A percentile compares a stretch with the other conserved stretches of the same genome.
phyloP scores from a whole-genome alignment of 2,329 filamentous ascomycete genomes.

The Tolypocladium ovalisporum region DNA sequence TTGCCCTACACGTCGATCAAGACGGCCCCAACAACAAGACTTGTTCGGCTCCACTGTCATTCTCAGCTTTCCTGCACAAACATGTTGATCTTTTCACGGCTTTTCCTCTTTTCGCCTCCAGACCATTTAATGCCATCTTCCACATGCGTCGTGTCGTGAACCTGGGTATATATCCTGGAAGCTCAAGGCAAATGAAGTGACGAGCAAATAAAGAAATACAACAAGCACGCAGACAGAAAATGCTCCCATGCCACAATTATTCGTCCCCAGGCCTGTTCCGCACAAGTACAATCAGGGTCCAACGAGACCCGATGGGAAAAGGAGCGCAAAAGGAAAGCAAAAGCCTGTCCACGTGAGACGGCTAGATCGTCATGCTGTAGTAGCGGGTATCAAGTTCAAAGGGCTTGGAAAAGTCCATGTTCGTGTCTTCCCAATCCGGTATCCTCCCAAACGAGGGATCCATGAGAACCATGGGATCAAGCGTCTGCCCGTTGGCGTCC shows the following conservation, averaged over 20 bases:
- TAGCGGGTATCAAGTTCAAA: constrained; percentile 37
- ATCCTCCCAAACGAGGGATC: constrained; percentile 11
- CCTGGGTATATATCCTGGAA: constrained; percentile 18
- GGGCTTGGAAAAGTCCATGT: constrained; percentile 39
- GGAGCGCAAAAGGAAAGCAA: neutral
- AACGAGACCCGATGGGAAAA: neutral
- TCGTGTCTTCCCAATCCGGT: constrained; percentile 38
- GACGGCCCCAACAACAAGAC: neutral
- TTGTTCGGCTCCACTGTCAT: neutral
- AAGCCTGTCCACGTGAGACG: constrained; percentile 4
- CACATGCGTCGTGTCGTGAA: constrained; percentile 1
- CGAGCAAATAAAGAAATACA: constrained; percentile 2
- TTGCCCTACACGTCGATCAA: neutral
- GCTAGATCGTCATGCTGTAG: constrained; percentile 19
- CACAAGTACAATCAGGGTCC: neutral
- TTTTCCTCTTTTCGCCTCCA: neutral
- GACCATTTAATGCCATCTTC: neutral
- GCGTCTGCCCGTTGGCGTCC: constrained; percentile 3
- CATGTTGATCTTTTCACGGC: neutral
- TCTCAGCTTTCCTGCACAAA: neutral
- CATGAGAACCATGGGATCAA: constrained; percentile 19
- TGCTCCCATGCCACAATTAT: neutral
- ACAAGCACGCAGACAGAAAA: constrained; percentile 1
- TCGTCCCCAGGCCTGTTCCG: neutral
- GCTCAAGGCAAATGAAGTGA: constrained; percentile 7